Evolutionary conservation across 1,139 yeast genomes (phyloP).

Genomic region (Magnusiomyces ingens): DNA sequence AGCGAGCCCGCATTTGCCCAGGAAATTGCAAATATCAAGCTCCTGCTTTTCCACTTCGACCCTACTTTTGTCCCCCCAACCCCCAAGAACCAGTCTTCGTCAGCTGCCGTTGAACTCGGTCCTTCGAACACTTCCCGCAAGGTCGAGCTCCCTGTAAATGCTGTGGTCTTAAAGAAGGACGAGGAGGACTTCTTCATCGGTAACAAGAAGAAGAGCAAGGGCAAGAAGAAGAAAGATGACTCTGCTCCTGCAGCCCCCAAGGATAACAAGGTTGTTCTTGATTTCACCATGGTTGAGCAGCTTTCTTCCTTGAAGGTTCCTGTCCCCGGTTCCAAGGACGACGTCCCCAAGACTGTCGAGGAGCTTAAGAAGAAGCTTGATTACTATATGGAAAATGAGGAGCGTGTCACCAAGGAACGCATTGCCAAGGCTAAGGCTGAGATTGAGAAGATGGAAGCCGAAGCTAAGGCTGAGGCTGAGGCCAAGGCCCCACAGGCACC

Average conservation of each 20-base stretch:
- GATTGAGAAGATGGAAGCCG: slow-evolving; percentile 49
- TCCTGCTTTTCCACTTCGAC: slow-evolving; percentile 65
- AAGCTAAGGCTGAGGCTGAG: slow-evolving; percentile 19
- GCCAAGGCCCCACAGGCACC: slow-evolving; percentile 28
- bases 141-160: slow-evolving; percentile 53
- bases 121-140: slow-evolving; percentile 36
- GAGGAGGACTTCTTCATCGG: slow-evolving; percentile 49
- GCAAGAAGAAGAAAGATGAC: slow-evolving; percentile 34
- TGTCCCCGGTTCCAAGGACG: slow-evolving; percentile 74
- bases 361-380: slow-evolving; percentile 68
- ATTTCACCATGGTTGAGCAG: slow-evolving; percentile 72
- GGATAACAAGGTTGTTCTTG: slow-evolving; percentile 50
- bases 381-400: slow-evolving; percentile 68
- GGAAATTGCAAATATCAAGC: slow-evolving; percentile 69
- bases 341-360: slow-evolving; percentile 58
- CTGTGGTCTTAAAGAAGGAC: slow-evolving; percentile 56
- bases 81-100: slow-evolving; percentile 15
- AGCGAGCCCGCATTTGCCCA: slow-evolving; percentile 72
- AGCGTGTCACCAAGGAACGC: slow-evolving; percentile 71
- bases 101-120: slow-evolving; percentile 14
- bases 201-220: slow-evolving; percentile 48
- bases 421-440: slow-evolving; percentile 69
- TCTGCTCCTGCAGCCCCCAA: slow-evolving; percentile 40
- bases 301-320: slow-evolving; percentile 71
- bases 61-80: slow-evolving; percentile 58